phyloP scores from a whole-genome alignment of 257 asterid species.

The Solanum clarkiae region DNA sequence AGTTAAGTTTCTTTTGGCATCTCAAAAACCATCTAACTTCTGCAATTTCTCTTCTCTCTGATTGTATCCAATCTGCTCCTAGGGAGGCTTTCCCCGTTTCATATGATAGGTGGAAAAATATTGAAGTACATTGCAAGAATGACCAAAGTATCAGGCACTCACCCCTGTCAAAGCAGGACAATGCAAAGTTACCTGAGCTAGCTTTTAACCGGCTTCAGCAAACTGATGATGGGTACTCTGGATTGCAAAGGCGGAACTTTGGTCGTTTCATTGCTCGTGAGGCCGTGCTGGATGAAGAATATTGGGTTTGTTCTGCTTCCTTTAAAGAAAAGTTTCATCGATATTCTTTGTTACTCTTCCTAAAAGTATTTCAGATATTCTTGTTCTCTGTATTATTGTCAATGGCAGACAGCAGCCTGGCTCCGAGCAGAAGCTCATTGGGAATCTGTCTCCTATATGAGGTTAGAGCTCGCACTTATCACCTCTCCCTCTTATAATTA shows the following conservation, averaged over 20 bases:
- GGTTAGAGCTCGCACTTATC: constrained; percentile 29
- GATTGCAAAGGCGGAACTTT: constrained; percentile 41
- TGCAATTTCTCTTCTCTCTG: neutral
- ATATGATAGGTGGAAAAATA: constrained; percentile 51
- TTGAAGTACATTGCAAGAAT: constrained; percentile 73
- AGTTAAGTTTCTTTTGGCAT: neutral
- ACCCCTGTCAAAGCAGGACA: constrained; percentile 32
- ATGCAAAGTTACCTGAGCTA: constrained; percentile 47
- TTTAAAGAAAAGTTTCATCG: neutral
- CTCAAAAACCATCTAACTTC: neutral
- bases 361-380: constrained; percentile 24
- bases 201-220: constrained; percentile 63
- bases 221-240: constrained; percentile 50
- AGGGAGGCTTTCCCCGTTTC: constrained; percentile 63
- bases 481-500: neutral
- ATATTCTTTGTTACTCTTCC: constrained; percentile 15
- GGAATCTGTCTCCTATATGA: constrained; percentile 69
- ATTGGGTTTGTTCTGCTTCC: constrained; percentile 66
- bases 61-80: neutral
- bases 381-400: constrained; percentile 38
- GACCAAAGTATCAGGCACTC: constrained; percentile 39
- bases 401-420: constrained; percentile 93
- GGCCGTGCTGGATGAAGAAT: constrained; percentile 82
- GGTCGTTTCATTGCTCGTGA: constrained; percentile 85
- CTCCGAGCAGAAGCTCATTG: constrained; percentile 96